Base-by-base conservation (phyloP, 192 early-diverging fungal genomes). In the Powellomyces hirtus region DNA sequence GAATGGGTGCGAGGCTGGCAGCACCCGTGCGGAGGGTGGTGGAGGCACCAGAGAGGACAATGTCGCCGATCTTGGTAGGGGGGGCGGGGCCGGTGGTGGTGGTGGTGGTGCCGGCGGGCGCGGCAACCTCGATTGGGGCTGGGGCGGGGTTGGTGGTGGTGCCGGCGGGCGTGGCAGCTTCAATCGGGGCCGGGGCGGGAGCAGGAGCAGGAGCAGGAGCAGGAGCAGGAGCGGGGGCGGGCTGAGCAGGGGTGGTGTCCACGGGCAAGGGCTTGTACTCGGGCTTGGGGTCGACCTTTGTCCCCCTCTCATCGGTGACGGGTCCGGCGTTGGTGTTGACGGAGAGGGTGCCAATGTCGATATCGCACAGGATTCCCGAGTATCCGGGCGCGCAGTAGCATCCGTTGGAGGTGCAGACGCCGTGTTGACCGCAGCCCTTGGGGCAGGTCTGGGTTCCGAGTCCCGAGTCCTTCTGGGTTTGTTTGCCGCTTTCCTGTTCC, bases 381-480 rank as follows among this genome's bases (percentile, higher is more conserved):
- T 40, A 67, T 24, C 65, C 65, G 20, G 52, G 51, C 30, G 16
- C 22, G 65, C 65, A 67, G n/a, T 22, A 3, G 38, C 65, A 67
- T 57, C 65, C 65, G 65, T 57, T 26, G 31, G 51, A 53, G 14
- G 65, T 57, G 65, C 65, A 67, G 7, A 38, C 18, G 30, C 65
- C 65, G n/a, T 56, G 34, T 7, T 11, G 27, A 26, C 65, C 65
- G 38, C 65, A 67, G 16, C 65, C 65, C 0, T 26, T 33, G 33
- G 31, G 14, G 53, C 65, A 67, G 22, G 51, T 2, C 1, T 29
- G 10, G 65, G 35, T n/a, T 11, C 65, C 65, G n/a, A 67, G 30
- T 16, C 65, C 65, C n/a, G 27, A 30, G 7, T 26, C 22, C 22
- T 24, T 24, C 27, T 58, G 31, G 29, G 40, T 36, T 5, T 56